These are phyloP conservation scores for Trypanosoma lewisi DNA, from an alignment of 208 protist genomes.

Conservation along the genomic window DNA sequence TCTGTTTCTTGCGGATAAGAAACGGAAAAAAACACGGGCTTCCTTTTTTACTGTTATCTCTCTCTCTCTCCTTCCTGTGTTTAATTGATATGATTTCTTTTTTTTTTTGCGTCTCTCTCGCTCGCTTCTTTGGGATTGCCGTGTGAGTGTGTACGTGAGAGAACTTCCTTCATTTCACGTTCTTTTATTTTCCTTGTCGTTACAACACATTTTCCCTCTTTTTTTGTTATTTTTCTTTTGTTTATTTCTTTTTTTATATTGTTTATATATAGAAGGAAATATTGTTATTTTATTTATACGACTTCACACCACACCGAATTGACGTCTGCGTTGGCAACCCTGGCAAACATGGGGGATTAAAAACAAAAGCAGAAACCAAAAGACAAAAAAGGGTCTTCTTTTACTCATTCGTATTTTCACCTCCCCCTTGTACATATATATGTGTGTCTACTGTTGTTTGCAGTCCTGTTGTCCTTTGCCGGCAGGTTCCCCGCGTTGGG, in stretches of 20 bases:
- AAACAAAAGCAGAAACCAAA: background rate
- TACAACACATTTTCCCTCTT: conserved; percentile 4
- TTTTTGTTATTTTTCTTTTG: background rate
- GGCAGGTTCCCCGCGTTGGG: conserved; percentile 7
- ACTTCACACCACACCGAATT: background rate
- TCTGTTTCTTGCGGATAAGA: no score
- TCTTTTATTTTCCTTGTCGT: conserved; percentile 7
- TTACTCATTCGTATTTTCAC: background rate
- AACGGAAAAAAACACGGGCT: background rate
- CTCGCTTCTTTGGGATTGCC: no score
- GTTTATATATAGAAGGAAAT: background rate
- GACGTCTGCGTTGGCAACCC: background rate
- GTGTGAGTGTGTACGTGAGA: background rate
- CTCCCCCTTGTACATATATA: background rate
- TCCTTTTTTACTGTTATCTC: background rate
- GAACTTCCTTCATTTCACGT: no score
- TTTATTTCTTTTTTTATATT: background rate
- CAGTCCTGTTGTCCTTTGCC: conserved; percentile 47
- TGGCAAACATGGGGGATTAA: background rate
- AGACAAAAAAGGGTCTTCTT: background rate
- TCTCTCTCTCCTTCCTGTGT: background rate
- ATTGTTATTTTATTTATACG: background rate
- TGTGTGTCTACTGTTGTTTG: conserved; percentile 60
- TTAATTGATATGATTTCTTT: background rate
- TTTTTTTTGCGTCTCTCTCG: conserved; percentile 1